Conservation (phyloP, 441 rosid genomes). For the Isatis lusitanica region DNA sequence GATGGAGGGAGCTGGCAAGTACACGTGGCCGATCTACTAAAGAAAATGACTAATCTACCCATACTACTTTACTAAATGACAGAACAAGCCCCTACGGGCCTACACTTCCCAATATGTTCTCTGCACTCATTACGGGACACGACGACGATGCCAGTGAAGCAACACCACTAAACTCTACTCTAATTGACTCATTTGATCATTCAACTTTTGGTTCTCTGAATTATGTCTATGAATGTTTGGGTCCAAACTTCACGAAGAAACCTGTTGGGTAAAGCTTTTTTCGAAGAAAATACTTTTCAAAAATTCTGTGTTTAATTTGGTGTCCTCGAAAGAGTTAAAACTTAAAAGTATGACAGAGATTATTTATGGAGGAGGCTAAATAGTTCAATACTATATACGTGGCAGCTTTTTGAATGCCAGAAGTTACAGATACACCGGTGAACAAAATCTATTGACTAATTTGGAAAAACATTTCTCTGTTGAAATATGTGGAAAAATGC, state of each 20-base stretch:
- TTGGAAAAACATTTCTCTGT: slow-evolving; percentile 4
- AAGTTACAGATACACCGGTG: slow-evolving; percentile 4
- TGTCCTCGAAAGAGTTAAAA: too few relatives aligned
- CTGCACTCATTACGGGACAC: slow-evolving; percentile 40
- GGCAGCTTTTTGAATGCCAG: slow-evolving; percentile 18
- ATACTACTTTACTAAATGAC: slow-evolving; percentile 27
- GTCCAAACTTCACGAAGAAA: background rate
- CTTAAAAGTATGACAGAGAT: background rate
- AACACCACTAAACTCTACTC: slow-evolving; percentile 32
- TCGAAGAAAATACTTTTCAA: background rate
- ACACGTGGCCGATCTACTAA: slow-evolving; percentile 3
- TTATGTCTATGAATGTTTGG: background rate
- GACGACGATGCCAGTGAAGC: slow-evolving; percentile 32
- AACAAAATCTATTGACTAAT: background rate
- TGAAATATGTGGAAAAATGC: background rate
- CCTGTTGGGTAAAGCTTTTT: background rate
- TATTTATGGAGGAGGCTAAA: background rate
- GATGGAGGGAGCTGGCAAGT: slow-evolving; percentile 34
- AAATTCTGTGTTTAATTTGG: background rate
- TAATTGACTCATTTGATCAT: slow-evolving; percentile 20
- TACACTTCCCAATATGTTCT: slow-evolving; percentile 29
- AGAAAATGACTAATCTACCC: slow-evolving; percentile 42
- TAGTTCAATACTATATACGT: background rate
- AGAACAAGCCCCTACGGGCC: slow-evolving; percentile 32
- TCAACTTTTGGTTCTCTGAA: background rate